A percentile compares a stretch with the other conserved stretches of the same genome.
These are phyloP conservation scores for Croton setiger DNA, from an alignment of 441 rosid species.

Conservation along the genomic window DNA sequence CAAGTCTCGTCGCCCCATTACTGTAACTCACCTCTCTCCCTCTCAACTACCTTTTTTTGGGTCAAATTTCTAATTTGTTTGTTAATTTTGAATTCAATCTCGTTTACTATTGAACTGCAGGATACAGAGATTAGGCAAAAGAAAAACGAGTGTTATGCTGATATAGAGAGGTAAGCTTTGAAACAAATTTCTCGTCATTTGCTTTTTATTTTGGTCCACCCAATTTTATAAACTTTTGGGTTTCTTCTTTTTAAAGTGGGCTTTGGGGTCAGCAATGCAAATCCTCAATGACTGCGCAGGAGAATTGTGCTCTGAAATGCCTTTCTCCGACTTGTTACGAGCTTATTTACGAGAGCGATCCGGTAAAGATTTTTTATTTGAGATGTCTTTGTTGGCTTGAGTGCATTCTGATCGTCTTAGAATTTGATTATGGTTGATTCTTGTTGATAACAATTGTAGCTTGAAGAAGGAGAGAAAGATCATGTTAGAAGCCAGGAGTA, in stretches of 20 bases:
- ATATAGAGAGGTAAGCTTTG: constrained; percentile 48
- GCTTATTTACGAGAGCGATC: constrained; percentile 81
- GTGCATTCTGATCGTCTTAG: not conserved
- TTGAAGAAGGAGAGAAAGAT: constrained; percentile 93
- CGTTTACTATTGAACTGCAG: constrained; percentile 28
- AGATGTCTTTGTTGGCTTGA: not conserved
- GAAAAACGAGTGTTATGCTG: constrained; percentile 76
- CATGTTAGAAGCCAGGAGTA: constrained; percentile 71
- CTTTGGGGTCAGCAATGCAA: constrained; percentile 82
- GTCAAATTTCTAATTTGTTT: not conserved
- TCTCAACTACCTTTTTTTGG: not conserved
- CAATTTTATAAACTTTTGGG: not conserved
- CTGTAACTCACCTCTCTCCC: constrained; percentile 35
- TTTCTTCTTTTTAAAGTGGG: constrained; percentile 50
- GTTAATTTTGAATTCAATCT: not conserved
- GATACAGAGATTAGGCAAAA: constrained; percentile 62
- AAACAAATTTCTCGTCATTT: not conserved
- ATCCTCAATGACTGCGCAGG: constrained; percentile 62
- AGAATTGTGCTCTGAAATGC: constrained; percentile 83
- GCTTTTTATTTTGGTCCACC: not conserved
- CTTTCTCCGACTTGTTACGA: constrained; percentile 77
- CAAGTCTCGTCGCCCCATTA: constrained; percentile 64
- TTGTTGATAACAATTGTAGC: constrained; percentile 38
- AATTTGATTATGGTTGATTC: not conserved
- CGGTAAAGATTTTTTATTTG: constrained; percentile 33